Percentiles rank a stretch among this genome's conserved stretches.
Conservation (phyloP, 2,329 filamentous ascomycete genomes). For the Xylaria sp. region DNA sequence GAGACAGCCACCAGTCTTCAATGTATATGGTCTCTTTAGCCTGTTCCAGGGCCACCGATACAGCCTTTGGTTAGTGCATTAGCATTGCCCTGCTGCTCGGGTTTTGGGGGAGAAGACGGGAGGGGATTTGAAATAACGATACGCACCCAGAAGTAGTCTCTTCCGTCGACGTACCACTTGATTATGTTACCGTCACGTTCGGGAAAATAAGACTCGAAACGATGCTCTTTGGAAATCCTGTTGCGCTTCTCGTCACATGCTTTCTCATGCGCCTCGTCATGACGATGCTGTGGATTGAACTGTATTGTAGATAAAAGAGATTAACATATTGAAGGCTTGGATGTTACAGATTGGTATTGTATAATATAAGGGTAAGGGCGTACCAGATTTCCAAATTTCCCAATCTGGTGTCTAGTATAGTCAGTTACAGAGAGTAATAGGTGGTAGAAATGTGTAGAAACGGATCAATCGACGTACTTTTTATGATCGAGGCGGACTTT, state of each 20-base stretch:
- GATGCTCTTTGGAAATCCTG: slow-evolving; percentile 76
- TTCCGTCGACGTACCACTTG: slow-evolving; percentile 98
- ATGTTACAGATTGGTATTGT: background rate
- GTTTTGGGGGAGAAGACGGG: background rate
- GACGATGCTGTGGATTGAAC: slow-evolving; percentile 89
- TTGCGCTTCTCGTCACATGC: slow-evolving; percentile 83
- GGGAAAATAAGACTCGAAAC: slow-evolving; percentile 92
- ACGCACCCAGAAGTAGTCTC: slow-evolving; percentile 87
- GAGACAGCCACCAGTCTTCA: slow-evolving; percentile 96
- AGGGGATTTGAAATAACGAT: background rate
- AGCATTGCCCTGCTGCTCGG: slow-evolving; percentile 3
- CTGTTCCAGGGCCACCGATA: slow-evolving; percentile 87
- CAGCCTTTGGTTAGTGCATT: slow-evolving; percentile 60
- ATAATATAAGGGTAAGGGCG: slow-evolving; percentile 35
- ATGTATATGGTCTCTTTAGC: slow-evolving; percentile 97
- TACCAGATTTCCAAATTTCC: slow-evolving; percentile 72
- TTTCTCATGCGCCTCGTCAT: slow-evolving; percentile 93
- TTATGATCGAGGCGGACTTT: slow-evolving; percentile 69
- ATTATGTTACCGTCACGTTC: slow-evolving; percentile 85
- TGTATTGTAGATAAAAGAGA: slow-evolving; percentile 49
- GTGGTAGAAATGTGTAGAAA: background rate
- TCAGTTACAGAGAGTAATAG: background rate
- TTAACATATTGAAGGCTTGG: slow-evolving; percentile 21
- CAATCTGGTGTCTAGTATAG: slow-evolving; percentile 63
- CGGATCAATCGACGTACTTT: slow-evolving; percentile 57